A percentile compares a stretch with the other conserved stretches of the same genome.
Evolutionary conservation across 306 rosid species (phyloP).

Genomic region (Vigna radiata): DNA sequence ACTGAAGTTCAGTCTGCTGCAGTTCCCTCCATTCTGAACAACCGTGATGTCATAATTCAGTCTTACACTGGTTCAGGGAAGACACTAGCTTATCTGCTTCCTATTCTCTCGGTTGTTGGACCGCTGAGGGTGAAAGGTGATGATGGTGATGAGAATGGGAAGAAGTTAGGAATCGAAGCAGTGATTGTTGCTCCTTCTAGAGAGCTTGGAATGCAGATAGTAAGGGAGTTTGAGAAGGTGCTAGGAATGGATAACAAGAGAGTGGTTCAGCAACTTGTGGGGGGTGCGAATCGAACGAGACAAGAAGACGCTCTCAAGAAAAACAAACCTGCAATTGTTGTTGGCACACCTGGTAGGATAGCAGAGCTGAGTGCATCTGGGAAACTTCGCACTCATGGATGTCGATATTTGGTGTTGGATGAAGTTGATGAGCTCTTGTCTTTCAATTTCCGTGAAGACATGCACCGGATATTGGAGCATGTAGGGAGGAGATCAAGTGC

Average conservation of each 20-base stretch:
- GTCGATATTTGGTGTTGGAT: constrained; percentile 82
- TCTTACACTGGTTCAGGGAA: constrained; percentile 97
- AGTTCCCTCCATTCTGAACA: constrained; percentile 75
- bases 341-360: constrained; percentile 95
- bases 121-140: constrained; percentile 54
- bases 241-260: constrained; percentile 71
- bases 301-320: constrained; percentile 96
- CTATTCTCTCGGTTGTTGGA: constrained; percentile 73
- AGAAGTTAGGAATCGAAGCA: constrained; percentile 79
- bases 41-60: constrained; percentile 85
- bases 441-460: constrained; percentile 85
- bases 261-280: constrained; percentile 94
- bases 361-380: constrained; percentile 94
- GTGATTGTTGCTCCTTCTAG: constrained; percentile 94
- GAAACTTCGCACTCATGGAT: constrained; percentile 85
- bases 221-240: constrained; percentile 92
- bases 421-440: constrained; percentile 95
- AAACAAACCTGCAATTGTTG: constrained; percentile 85
- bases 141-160: constrained; percentile 54
- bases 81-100: constrained; percentile 88
- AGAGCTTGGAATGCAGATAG: constrained; percentile 98
- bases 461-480: constrained; percentile 93
- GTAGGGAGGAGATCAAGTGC: constrained; percentile 81
- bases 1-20: constrained; percentile 91
- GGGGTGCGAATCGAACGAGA: constrained; percentile 89